phyloP scores from a whole-genome alignment of 306 rosid genomes.

The Corylus heterophylla region DNA sequence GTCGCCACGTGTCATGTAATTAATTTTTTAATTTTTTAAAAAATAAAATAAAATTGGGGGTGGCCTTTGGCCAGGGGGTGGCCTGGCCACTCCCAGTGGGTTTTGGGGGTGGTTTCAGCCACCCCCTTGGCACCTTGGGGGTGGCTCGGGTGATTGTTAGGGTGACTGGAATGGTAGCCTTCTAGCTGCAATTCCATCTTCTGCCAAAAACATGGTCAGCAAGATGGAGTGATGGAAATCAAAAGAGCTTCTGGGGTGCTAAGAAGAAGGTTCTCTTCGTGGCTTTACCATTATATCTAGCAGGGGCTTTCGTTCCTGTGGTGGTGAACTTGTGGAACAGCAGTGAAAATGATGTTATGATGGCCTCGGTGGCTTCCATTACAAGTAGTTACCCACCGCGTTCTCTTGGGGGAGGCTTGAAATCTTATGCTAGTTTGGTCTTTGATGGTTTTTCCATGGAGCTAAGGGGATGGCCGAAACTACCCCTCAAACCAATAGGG shows the following conservation, averaged over 20 bases:
- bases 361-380: neutral
- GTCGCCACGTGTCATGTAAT: too few relatives aligned
- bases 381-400: constrained; percentile 4
- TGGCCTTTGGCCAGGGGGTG: too few relatives aligned
- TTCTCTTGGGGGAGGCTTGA: constrained; percentile 40
- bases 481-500: too few relatives aligned
- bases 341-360: neutral
- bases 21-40: too few relatives aligned
- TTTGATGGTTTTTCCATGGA: constrained; percentile 3
- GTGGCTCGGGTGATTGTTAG: constrained; percentile 41
- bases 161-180: constrained; percentile 47
- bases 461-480: too few relatives aligned
- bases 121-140: too few relatives aligned
- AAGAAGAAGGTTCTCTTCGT: constrained; percentile 41
- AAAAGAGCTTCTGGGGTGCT: constrained; percentile 29
- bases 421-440: constrained; percentile 34
- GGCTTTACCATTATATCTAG: constrained; percentile 34
- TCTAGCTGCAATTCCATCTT: constrained; percentile 58
- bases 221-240: constrained; percentile 35
- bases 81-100: too few relatives aligned
- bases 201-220: constrained; percentile 52
- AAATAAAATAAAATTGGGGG: too few relatives aligned
- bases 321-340: constrained; percentile 18
- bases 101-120: too few relatives aligned
- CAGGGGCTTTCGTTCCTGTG: constrained; percentile 38